Evolutionary conservation across 257 asterid genomes (phyloP), one percentile per base, ranked within the genome.

Genomic region (Penstemon eatonii): DNA sequence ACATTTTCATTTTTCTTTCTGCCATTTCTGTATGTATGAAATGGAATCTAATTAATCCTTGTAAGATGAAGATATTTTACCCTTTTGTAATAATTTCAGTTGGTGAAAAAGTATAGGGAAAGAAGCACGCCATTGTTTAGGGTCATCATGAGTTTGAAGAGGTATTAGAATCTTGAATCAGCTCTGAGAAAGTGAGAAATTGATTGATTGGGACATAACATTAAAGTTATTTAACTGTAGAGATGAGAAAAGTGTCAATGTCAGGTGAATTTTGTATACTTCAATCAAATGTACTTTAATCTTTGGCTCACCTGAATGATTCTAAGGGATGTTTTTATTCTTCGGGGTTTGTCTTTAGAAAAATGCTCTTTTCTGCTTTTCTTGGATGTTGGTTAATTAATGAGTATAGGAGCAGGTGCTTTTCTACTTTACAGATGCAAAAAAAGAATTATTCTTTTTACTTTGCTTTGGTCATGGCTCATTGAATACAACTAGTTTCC

Each of bases 191-290:
- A 66, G 62, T 56, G 49, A 36, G 56, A 66, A 73, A 75, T 54
- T 42, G 62, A 63, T 63, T 77, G 83, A 79, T 76, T 12, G 78
- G 55, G 83, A 78, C 84, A 78, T 69, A 77, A 65, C 80, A 73
- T 69, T 50, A 62, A 25, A 56, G 65, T 75, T 67, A 65, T 73
- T 75, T 56, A 18, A 68, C 67, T 63, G 77, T 63, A 50, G 76
- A 73, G 61, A 15, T 63, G 84, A 50, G 33, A 62, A 70, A 68
- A 73, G 78, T 75, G 79, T 74, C 79, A 15, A 12, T 76, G 71
- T 82, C 73, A 43, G 63, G 5, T 47, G 41, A 70, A 56, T 47
- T 62, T 74, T 63, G 55, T 65, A 49, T 64, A 45, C 72, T 65
- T 5, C 47, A 38, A 40, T 5, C 47, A 38, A 40, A 25, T 66